Base-by-base conservation (phyloP, 2,329 filamentous ascomycete genomes). In the Fusarium compactum region DNA sequence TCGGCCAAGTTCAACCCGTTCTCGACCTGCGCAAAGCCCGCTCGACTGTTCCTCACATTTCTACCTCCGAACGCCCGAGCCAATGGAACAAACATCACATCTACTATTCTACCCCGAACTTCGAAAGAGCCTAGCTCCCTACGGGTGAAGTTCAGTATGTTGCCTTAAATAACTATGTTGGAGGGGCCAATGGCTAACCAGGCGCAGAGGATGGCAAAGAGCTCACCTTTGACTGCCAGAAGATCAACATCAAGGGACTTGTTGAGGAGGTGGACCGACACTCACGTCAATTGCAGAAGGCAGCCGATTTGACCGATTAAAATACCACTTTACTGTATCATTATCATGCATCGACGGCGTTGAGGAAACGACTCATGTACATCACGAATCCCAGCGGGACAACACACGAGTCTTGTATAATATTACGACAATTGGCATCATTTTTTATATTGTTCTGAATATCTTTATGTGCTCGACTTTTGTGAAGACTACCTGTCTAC, bases 1-100 rank as follows among this genome's bases (percentile, higher is more conserved):
- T 90, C 87, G 76, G 91, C 94, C 71, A 90, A 89, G 79, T 98
- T 98, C 89, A 97, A 97, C 82, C 95, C 96, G 41, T 98, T 98
- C 87, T 92, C 90, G 29, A 82, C 87, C 25, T 86, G 87, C 79
- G 90, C 93, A 68, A 94, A 94, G 78, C 91, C 95, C 25, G 95
- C 94, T 41, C 91, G 96, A 45, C 86, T 97, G 54, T 96, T 98
- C 82, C 92, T 98, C 73, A 91, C 93, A 32, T 87, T 92, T 70
- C 89, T 99, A 32, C 94, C 95, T 12, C 89, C 94, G 44, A 90
- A 91, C 76, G 94, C 94, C 65, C 90, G 94, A 58, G 83, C 85
- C 59, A 86, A 85, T 57, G 89, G 88, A 71, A 93, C 97, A 85
- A 88, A 90, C 76, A 92, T 98, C 77, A 89, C 89, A 74, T 91